Base-by-base conservation (phyloP, 2,329 filamentous ascomycete genomes). In the Cladorrhinum sp. region DNA sequence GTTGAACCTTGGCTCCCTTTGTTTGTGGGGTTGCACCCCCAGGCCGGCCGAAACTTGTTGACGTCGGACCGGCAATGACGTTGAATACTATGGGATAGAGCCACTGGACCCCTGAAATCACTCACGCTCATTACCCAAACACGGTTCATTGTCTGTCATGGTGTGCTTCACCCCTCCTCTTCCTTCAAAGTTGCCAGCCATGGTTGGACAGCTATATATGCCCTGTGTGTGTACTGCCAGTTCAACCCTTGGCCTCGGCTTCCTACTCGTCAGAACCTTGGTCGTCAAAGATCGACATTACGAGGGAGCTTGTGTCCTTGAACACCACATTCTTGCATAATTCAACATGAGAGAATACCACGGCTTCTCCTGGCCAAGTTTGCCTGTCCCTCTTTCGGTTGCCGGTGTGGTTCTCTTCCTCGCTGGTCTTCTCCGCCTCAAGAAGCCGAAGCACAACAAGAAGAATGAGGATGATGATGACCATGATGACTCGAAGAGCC, bases 261-360 rank as follows among this genome's bases (percentile, higher is more conserved):
- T 46, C 42, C 42, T 46, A 8, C 16, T 46, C 42, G 16, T 20
- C n/a, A 14, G 14, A 42, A 14, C 16, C 16, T 4, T 42, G 26
- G 26, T 30, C 10, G 4, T 4, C 10, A 4, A 30, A 30, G 26
- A 30, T 30, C 26, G 26, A 10, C 26, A 30, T 30, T 30, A 30
- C 26, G n/a, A n/a, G n/a, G n/a, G n/a, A n/a, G n/a, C n/a, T n/a
- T n/a, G n/a, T n/a, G n/a, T n/a, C n/a, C 4, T 21, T 46, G 18
- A 46, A 46, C n/a, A 46, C 42, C 16, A 20, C 24, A 33, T 46
- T 46, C 26, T 12, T 30, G 39, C 53, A 16, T 57, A 24, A 66
- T 69, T 66, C 69, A 75, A 71, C 78, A 87, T 87, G 85, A 84
- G 85, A 86, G 84, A 87, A 77, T 87, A 87, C 72, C 85, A 88